Conservation (phyloP, 345 rosid species). For the Heritiera littoralis region DNA sequence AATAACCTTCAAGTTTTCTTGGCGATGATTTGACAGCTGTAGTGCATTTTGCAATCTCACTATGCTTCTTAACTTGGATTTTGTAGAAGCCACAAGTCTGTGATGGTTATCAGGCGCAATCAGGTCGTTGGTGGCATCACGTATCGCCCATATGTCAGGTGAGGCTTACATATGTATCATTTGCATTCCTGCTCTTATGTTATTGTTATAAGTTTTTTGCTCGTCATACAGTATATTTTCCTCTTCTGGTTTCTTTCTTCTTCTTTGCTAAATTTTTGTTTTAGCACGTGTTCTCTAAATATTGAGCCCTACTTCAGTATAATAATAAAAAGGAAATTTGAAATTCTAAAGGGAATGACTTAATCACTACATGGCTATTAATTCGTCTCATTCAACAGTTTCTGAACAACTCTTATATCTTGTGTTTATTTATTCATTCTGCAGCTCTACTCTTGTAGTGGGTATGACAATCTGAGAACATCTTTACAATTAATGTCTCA, state of each 20-base stretch:
- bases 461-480: background rate
- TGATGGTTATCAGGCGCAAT: conserved; percentile 89
- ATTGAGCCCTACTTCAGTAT: background rate
- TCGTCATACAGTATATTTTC: background rate
- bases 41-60: conserved; percentile 5
- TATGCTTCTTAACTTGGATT: conserved; percentile 25
- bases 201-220: background rate
- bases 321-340: background rate
- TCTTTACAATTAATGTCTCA: background rate
- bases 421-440: background rate
- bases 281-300: background rate
- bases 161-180: conserved; percentile 21
- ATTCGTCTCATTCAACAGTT: conserved; percentile 7
- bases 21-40: background rate
- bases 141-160: conserved; percentile 96
- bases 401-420: background rate
- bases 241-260: background rate
- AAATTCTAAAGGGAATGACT: conserved; percentile 4
- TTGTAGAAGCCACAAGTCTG: conserved; percentile 92
- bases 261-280: background rate
- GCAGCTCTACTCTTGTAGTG: background rate
- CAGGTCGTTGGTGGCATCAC: conserved; percentile 98
- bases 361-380: background rate
- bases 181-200: conserved; percentile 5
- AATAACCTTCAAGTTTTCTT: conserved; percentile 9